These are phyloP conservation scores for Pseudogymnoascus sp. DNA, from an alignment of 2,329 filamentous ascomycete species.

Conservation along the genomic window DNA sequence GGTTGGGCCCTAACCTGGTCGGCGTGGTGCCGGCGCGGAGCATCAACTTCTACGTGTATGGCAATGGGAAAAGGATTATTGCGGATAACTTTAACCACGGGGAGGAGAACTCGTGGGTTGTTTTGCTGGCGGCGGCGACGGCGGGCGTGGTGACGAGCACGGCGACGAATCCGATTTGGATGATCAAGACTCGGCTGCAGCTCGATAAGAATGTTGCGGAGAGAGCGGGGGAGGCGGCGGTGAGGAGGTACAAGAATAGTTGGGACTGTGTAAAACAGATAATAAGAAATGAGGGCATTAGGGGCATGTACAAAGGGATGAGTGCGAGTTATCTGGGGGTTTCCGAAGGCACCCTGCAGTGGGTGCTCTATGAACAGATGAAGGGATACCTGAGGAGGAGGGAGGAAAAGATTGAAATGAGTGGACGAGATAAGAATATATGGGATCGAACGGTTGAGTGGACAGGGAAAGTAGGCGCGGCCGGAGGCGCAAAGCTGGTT, in stretches of 20 bases:
- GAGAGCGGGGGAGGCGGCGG: constrained; percentile 43
- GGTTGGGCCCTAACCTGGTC: constrained; percentile 80
- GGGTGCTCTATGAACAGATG: constrained; percentile 90
- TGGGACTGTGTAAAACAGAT: constrained; percentile 82
- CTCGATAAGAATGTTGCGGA: constrained; percentile 77
- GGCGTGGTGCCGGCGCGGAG: constrained; percentile 83
- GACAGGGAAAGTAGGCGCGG: constrained; percentile 71
- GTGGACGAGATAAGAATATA: constrained; percentile 54
- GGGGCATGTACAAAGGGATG: constrained; percentile 81
- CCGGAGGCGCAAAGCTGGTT: constrained; percentile 77
- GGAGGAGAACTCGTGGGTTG: constrained; percentile 65
- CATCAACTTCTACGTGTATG: constrained; percentile 92
- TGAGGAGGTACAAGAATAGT: constrained; percentile 76
- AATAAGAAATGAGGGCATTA: constrained; percentile 69
- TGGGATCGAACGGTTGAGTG: constrained; percentile 73
- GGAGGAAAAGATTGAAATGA: constrained; percentile 49
- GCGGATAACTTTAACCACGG: constrained; percentile 67
- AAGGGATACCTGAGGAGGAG: constrained; percentile 65
- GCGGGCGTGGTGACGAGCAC: constrained; percentile 84
- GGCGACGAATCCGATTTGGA: constrained; percentile 92
- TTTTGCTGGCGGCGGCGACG: constrained; percentile 66
- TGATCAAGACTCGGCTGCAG: constrained; percentile 88
- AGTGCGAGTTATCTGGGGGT: constrained; percentile 89
- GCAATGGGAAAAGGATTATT: constrained; percentile 80
- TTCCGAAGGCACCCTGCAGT: constrained; percentile 83